These are phyloP conservation scores for Echium plantagineum DNA, from an alignment of 257 asterid genomes.

Conservation along the genomic window DNA sequence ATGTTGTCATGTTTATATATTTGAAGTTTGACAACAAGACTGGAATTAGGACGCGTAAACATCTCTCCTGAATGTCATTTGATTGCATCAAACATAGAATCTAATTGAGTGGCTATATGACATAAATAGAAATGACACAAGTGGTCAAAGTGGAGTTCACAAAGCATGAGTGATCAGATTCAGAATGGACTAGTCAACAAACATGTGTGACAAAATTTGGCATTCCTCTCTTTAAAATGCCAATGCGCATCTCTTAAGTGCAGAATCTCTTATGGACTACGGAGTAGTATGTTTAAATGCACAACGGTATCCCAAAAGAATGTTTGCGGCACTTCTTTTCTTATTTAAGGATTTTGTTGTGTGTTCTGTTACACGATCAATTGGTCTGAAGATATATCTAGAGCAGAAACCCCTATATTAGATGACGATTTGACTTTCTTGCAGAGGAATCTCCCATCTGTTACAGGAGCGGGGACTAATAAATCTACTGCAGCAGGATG, in stretches of 20 bases:
- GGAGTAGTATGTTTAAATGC: too few relatives aligned
- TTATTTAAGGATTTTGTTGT: neutral
- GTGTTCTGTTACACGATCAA: neutral
- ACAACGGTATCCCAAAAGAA: too few relatives aligned
- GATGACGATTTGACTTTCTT: conserved; percentile 9
- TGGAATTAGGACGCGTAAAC: neutral
- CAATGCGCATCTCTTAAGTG: neutral
- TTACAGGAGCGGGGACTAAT: conserved; percentile 46
- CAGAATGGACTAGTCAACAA: neutral
- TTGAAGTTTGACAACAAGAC: neutral
- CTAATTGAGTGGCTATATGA: neutral
- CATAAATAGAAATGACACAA: too few relatives aligned
- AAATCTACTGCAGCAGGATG: conserved; percentile 84
- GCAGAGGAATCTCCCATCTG: conserved; percentile 80
- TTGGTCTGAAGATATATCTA: neutral
- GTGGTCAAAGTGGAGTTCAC: neutral
- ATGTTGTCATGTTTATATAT: neutral
- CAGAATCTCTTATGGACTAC: neutral
- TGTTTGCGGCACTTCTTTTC: neutral
- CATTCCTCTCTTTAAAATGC: neutral
- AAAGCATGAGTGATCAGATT: neutral
- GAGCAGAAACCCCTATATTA: neutral
- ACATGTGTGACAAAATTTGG: neutral
- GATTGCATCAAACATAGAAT: neutral
- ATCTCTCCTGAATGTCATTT: too few relatives aligned